Conservation (phyloP, 345 rosid species). For the Eucalyptus globulus region DNA sequence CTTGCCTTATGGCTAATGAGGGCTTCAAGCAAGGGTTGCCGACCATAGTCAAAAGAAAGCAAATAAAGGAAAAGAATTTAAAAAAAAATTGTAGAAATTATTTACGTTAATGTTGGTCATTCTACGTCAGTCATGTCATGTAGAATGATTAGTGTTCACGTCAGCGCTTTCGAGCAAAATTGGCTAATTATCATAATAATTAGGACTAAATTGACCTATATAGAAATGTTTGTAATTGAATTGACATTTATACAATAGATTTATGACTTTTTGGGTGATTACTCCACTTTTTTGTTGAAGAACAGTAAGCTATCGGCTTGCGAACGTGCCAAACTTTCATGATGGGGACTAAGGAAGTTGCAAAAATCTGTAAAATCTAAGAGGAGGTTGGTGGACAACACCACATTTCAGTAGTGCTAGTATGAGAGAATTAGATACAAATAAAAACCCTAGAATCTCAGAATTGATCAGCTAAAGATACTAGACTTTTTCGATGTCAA, state of each 20-base stretch:
- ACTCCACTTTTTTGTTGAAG: background rate
- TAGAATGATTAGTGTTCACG: accelerated
- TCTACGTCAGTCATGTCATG: accelerated
- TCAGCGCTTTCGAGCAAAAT: background rate
- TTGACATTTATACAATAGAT: background rate
- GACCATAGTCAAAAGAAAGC: background rate
- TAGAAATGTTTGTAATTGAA: background rate
- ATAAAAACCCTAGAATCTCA: background rate
- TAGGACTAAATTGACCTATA: background rate
- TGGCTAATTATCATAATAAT: background rate
- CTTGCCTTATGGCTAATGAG: background rate
- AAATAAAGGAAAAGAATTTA: background rate
- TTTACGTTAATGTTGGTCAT: accelerated
- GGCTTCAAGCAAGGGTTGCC: accelerated
- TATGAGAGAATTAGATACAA: background rate
- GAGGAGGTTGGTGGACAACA: background rate
- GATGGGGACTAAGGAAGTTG: background rate
- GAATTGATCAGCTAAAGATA: background rate
- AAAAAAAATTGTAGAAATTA: background rate
- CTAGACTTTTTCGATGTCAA: background rate
- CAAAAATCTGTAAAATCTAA: background rate
- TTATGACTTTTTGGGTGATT: background rate
- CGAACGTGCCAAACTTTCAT: background rate
- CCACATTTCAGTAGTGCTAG: background rate
- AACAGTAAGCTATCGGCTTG: background rate